Conservation (phyloP, 805 yeast species). For the Ogataea haglerorum region DNA sequence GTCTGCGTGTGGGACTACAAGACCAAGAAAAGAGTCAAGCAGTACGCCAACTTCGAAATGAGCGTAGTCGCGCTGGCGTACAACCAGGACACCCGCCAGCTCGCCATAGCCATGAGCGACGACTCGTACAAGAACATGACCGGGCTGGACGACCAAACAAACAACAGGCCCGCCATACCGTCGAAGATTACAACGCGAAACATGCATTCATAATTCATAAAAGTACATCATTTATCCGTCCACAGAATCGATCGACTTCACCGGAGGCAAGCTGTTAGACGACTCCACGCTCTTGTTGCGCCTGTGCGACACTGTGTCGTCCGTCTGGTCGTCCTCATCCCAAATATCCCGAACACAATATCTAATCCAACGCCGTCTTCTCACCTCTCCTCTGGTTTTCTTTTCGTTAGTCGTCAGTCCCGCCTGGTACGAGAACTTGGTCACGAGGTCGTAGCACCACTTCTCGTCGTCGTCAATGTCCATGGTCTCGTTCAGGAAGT, state of each 20-base stretch:
- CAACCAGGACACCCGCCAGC: conserved; percentile 9
- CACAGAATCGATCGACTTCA: conserved; percentile 12
- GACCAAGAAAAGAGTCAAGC: conserved; percentile 28
- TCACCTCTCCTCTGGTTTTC: conserved; percentile 40
- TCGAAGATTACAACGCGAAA: conserved; percentile 17
- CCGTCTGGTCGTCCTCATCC: conserved; percentile 14
- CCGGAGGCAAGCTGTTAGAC: conserved; percentile 7
- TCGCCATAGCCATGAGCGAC: conserved; percentile 42
- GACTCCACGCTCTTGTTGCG: conserved; percentile 14
- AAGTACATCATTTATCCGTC: conserved; percentile 7
- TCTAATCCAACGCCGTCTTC: conserved; percentile 71
- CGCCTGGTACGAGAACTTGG: conserved; percentile 22
- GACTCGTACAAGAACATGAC: conserved; percentile 38
- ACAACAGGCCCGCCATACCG: conserved; percentile 16
- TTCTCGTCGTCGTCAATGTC: conserved; percentile 69
- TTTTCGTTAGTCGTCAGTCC: conserved; percentile 18
- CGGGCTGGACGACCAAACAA: conserved; percentile 15
- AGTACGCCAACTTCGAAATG: conserved; percentile 22
- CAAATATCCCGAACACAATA: conserved; percentile 32
- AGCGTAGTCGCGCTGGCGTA: conserved; percentile 20
- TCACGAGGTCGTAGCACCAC: conserved; percentile 73
- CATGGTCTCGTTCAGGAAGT: conserved; percentile 49
- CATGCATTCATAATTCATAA: conserved; percentile 13
- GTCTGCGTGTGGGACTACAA: conserved; percentile 33
- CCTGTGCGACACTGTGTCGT: conserved; percentile 1